A percentile compares a stretch with the other conserved stretches of the same genome.
Evolutionary conservation across 164 flowering plant genomes (phyloP).

Genomic region (Annona squamosa): DNA sequence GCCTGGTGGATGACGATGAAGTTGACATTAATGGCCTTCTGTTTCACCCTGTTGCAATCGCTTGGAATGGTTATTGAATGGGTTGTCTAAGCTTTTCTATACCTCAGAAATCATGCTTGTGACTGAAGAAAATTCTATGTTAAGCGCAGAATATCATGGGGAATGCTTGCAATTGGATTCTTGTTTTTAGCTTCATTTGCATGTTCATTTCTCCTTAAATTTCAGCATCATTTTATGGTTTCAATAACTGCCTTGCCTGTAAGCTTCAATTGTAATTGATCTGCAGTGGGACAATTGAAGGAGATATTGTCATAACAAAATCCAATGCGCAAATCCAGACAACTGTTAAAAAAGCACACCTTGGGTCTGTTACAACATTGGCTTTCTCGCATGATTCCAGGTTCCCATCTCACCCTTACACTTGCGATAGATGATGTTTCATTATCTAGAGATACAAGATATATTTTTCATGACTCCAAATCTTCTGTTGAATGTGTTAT

Average conservation of each 20-base stretch:
- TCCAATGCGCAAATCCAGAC: constrained; percentile 45
- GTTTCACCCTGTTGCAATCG: background rate
- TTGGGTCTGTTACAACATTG: constrained; percentile 68
- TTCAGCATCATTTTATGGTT: background rate
- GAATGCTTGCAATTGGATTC: background rate
- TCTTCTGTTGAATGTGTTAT: background rate
- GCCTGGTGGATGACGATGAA: no score
- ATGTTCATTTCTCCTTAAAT: background rate
- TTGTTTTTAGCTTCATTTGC: background rate
- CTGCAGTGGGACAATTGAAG: constrained; percentile 75
- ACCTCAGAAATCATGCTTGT: background rate
- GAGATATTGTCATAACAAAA: constrained; percentile 51
- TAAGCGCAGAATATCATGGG: background rate
- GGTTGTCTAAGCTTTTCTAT: background rate
- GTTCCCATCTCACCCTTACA: constrained; percentile 14
- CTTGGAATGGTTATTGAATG: background rate
- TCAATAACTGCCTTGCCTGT: background rate
- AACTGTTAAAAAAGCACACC: constrained; percentile 60
- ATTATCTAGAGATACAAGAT: background rate
- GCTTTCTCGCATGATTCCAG: constrained; percentile 75
- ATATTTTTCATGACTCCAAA: background rate
- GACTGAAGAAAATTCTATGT: background rate
- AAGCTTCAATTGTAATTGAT: constrained; percentile 6
- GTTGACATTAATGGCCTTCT: no score
- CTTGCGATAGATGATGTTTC: background rate